These are phyloP conservation scores for Heliocybe sulcata DNA, from an alignment of 1,284 basidiomycete genomes.

Conservation along the genomic window DNA sequence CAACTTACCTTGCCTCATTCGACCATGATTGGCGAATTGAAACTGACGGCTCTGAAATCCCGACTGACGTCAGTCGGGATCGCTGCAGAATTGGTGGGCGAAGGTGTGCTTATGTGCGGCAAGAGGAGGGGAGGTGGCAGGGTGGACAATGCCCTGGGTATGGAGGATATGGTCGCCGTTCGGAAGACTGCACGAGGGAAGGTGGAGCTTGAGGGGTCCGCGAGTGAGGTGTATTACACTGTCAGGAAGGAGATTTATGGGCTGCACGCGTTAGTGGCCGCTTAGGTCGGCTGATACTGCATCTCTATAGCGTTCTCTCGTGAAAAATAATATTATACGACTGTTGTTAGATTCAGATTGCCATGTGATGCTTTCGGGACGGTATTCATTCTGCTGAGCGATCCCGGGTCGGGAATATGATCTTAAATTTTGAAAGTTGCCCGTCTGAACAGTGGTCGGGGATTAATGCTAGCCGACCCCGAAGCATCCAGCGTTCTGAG, in stretches of 20 bases:
- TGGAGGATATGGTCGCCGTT: conserved; percentile 80
- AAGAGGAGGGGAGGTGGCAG: conserved; percentile 25
- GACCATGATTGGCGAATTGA: conserved; percentile 93
- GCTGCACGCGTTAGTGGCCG: conserved; percentile 80
- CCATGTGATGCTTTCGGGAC: no score
- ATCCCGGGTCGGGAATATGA: no score
- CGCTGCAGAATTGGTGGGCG: conserved; percentile 87
- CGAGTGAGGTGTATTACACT: conserved; percentile 83
- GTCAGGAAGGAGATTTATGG: conserved; percentile 86
- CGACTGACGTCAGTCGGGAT: conserved; percentile 70
- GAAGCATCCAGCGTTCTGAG: no score
- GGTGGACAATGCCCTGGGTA: conserved; percentile 28
- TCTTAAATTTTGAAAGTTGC: no score
- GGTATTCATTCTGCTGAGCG: no score
- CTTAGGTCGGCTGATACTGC: conserved; percentile 22
- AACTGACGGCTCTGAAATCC: conserved; percentile 79
- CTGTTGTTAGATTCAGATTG: no score
- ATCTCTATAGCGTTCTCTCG: no score
- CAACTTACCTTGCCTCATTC: conserved; percentile 67
- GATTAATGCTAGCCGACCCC: no score
- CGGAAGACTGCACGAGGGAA: conserved; percentile 78
- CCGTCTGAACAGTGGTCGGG: no score
- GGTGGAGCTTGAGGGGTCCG: conserved; percentile 83
- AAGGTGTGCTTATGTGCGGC: conserved; percentile 93
- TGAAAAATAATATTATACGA: no score